These are phyloP conservation scores for Microascus cirrosus DNA, from an alignment of 2,329 filamentous ascomycete genomes.

Conservation along the genomic window DNA sequence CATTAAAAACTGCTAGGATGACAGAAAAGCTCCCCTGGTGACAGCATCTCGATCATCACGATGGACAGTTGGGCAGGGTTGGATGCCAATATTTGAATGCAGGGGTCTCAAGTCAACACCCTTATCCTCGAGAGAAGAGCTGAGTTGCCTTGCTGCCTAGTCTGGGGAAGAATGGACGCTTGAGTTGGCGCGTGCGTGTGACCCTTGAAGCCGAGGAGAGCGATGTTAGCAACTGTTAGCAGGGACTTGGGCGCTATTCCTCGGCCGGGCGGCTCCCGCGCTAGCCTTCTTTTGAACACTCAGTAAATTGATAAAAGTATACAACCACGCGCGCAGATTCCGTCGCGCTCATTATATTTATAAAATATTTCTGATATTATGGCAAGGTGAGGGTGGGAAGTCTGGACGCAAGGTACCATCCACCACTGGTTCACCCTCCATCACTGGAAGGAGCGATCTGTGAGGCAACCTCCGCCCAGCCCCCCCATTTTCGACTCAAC, in stretches of 20 bases:
- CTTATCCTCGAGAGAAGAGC: not conserved
- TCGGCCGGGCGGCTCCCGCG: not conserved
- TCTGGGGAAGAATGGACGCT: not conserved
- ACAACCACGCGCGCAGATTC: not conserved
- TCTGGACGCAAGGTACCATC: not conserved
- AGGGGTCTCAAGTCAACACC: not conserved
- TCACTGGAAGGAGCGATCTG: not conserved
- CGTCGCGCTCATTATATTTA: not conserved
- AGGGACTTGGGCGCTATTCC: not conserved
- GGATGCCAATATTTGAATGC: not conserved
- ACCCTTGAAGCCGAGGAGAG: not conserved
- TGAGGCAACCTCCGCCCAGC: not conserved
- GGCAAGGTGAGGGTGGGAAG: not conserved
- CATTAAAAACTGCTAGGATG: too few relatives aligned
- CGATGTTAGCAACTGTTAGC: not conserved
- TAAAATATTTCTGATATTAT: not conserved
- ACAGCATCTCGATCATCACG: too few relatives aligned
- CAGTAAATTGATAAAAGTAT: not conserved
- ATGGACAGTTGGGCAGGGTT: not conserved
- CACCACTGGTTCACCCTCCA: not conserved
- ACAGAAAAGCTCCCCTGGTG: too few relatives aligned
- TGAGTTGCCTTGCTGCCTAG: not conserved
- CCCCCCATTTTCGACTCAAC: not conserved
- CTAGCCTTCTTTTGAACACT: not conserved
- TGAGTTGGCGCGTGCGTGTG: not conserved